Evolutionary conservation across 2,329 filamentous ascomycete genomes (phyloP).

Genomic region (Arthrocladium fulminans): DNA sequence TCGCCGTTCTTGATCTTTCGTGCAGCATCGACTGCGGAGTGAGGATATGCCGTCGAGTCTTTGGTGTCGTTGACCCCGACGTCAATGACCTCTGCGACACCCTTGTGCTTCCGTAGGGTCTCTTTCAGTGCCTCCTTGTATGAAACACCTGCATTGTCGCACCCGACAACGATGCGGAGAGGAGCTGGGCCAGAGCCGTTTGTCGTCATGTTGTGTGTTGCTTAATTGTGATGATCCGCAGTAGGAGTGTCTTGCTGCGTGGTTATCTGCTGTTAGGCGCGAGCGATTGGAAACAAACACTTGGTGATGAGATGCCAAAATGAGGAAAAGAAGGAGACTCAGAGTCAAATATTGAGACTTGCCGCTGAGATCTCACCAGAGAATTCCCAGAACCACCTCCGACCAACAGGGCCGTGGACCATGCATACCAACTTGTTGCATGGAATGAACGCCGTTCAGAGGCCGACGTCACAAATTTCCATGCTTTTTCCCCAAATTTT

Average conservation of each 20-base stretch:
- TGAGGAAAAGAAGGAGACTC: too few relatives aligned
- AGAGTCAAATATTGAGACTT: too few relatives aligned
- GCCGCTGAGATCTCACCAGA: too few relatives aligned
- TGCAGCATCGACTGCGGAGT: slow-evolving; percentile 65
- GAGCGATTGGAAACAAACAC: too few relatives aligned
- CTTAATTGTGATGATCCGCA: background rate
- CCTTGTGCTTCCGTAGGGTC: slow-evolving; percentile 58
- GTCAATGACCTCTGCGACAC: slow-evolving; percentile 61
- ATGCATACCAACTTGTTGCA: too few relatives aligned
- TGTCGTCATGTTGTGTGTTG: slow-evolving; percentile 11
- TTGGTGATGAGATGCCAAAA: too few relatives aligned
- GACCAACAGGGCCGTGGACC: too few relatives aligned
- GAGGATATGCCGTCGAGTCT: slow-evolving; percentile 76
- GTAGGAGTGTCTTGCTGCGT: background rate
- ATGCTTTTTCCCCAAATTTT: background rate
- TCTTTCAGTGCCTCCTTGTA: slow-evolving; percentile 74
- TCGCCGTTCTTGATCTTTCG: slow-evolving; percentile 40
- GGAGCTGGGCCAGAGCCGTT: slow-evolving; percentile 23
- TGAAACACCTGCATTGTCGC: slow-evolving; percentile 62
- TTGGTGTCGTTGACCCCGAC: slow-evolving; percentile 58
- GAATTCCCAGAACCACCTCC: too few relatives aligned
- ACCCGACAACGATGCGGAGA: slow-evolving; percentile 54
- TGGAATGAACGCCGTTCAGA: too few relatives aligned
- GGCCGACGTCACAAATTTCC: slow-evolving; percentile 11
- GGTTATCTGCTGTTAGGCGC: too few relatives aligned